These are phyloP conservation scores for Davidsoniella australis DNA, from an alignment of 2,329 filamentous ascomycete genomes.

Conservation along the genomic window DNA sequence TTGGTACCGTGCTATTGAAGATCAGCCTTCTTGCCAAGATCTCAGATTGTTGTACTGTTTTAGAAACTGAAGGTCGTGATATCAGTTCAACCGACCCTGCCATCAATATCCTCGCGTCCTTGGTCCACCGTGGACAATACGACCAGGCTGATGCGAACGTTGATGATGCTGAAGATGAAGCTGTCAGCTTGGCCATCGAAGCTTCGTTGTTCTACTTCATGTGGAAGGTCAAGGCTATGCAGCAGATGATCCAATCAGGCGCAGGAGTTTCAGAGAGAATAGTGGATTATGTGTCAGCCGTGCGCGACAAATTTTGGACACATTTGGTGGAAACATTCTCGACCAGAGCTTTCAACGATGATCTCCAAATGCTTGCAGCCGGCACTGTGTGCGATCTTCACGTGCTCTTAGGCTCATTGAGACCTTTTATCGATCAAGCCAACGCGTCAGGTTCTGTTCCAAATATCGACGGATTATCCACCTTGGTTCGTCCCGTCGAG, in stretches of 20 bases:
- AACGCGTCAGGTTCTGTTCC: conserved; percentile 21
- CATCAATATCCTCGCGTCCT: conserved; percentile 53
- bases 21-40: conserved; percentile 67
- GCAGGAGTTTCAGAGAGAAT: conserved; percentile 37
- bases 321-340: conserved; percentile 53
- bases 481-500: conserved; percentile 53
- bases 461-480: conserved; percentile 25
- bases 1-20: conserved; percentile 60
- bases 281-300: conserved; percentile 40
- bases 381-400: conserved; percentile 69
- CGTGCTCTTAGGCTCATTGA: conserved; percentile 59
- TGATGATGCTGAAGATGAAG: conserved; percentile 62
- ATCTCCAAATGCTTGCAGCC: conserved; percentile 58
- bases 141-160: conserved; percentile 51
- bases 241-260: conserved; percentile 36
- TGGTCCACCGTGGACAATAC: conserved; percentile 58
- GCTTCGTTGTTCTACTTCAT: conserved; percentile 78
- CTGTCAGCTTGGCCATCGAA: conserved; percentile 60
- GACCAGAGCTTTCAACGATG: conserved; percentile 53
- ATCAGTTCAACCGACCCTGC: conserved; percentile 32
- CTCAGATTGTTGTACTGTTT: conserved; percentile 55
- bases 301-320: conserved; percentile 39
- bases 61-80: conserved; percentile 45
- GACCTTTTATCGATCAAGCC: conserved; percentile 29
- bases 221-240: conserved; percentile 63